Evolutionary conservation across 2,329 filamentous ascomycete species (phyloP).

Genomic region (Fusarium sp.): DNA sequence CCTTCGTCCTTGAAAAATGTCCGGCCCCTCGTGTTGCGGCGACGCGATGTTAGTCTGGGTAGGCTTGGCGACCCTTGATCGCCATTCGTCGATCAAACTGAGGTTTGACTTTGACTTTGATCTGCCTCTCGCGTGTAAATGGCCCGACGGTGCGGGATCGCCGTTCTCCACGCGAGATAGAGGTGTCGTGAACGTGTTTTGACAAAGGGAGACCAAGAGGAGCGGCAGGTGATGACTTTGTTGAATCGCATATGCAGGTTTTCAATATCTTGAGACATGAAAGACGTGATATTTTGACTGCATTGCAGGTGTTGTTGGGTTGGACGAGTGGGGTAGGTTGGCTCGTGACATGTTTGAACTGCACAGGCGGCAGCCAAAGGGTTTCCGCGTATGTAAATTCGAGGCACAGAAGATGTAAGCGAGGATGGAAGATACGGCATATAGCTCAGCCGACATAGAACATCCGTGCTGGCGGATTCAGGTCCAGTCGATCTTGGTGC

Average conservation of each 20-base stretch:
- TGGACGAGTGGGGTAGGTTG: not conserved
- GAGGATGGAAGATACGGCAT: conserved; percentile 8
- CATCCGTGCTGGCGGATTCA: conserved; percentile 15
- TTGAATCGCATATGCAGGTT: not conserved
- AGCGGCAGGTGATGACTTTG: not conserved
- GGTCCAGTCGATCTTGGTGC: conserved; percentile 4
- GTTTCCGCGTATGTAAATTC: not conserved
- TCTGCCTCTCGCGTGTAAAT: conserved; percentile 13
- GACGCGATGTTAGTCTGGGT: conserved; percentile 2
- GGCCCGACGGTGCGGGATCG: conserved; percentile 16
- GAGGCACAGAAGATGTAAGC: not conserved
- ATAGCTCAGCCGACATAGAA: not conserved
- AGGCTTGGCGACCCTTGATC: conserved; percentile 16
- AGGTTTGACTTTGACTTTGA: conserved; percentile 3
- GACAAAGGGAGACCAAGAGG: conserved; percentile 7
- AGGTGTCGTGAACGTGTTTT: not conserved
- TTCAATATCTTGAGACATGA: conserved; percentile 1
- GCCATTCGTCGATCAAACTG: conserved; percentile 24
- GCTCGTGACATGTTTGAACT: not conserved
- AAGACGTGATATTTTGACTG: conserved; percentile 13
- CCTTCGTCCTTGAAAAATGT: not conserved
- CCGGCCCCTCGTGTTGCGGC: not conserved
- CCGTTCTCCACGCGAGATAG: conserved; percentile 18
- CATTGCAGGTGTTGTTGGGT: not conserved
- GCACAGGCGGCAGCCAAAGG: not conserved